Conservation (phyloP, 768 basidiomycete species). For the Sporobolomyces roseus region DNA sequence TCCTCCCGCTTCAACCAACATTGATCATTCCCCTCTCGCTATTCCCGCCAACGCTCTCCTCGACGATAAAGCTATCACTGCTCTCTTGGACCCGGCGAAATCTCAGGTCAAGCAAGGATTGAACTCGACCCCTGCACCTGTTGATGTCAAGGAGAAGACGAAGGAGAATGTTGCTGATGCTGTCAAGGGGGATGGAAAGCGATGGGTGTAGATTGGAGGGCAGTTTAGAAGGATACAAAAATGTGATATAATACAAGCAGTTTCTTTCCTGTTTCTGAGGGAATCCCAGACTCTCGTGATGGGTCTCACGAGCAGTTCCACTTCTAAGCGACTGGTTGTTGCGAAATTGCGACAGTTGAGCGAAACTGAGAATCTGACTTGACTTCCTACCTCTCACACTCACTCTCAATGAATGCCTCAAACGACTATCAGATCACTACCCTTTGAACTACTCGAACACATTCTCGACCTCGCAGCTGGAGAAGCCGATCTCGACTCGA, state of each 20-base stretch:
- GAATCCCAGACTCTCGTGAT: too few species aligned
- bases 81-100: slow-evolving; percentile 28
- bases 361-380: too few species aligned
- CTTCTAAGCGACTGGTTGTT: too few species aligned
- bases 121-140: not conserved
- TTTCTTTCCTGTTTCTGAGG: too few species aligned
- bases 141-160: not conserved
- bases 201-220: slow-evolving; percentile 16
- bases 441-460: slow-evolving; percentile 25
- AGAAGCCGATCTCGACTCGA: slow-evolving; percentile 1
- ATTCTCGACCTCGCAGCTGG: slow-evolving; percentile 13
- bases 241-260: not conserved
- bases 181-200: slow-evolving; percentile 13
- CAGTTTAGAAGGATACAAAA: too few species aligned
- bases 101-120: slow-evolving; percentile 29
- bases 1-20: slow-evolving; percentile 1
- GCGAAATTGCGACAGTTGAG: too few species aligned
- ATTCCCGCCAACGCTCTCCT: slow-evolving; percentile 28
- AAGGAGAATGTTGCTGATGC: not conserved
- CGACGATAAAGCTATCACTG: slow-evolving; percentile 24
- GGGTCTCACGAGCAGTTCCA: too few species aligned
- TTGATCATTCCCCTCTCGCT: slow-evolving; percentile 20
- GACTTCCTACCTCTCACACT: too few species aligned
- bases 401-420: slow-evolving; percentile 10
- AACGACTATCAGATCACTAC: slow-evolving; percentile 3